These are phyloP conservation scores for Coemansia sp. DNA, from an alignment of 192 early-diverging fungal species.

Conservation along the genomic window DNA sequence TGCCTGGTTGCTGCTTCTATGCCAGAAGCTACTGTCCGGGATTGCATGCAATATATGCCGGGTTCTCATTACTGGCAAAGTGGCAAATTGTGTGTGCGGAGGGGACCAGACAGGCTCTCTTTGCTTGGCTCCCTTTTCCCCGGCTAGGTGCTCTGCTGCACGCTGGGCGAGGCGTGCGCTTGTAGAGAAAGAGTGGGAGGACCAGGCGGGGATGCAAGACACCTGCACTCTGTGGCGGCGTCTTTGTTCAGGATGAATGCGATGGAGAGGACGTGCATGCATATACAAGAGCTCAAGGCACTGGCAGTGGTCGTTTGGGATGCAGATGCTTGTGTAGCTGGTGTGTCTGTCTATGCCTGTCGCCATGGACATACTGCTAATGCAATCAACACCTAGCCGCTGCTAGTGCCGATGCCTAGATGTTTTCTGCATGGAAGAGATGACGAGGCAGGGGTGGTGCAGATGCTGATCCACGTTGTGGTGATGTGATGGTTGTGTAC, in stretches of 20 bases:
- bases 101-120: neutral
- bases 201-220: neutral
- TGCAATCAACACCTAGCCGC: neutral
- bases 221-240: neutral
- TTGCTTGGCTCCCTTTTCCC: neutral
- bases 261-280: neutral
- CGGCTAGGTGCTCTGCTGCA: no score
- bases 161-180: neutral
- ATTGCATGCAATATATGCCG: conserved; percentile 4
- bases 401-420: neutral
- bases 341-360: neutral
- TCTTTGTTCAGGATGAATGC: neutral
- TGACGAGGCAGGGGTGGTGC: neutral
- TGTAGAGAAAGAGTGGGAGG: neutral
- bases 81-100: neutral
- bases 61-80: neutral
- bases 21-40: neutral
- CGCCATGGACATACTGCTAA: neutral
- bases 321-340: neutral
- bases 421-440: neutral
- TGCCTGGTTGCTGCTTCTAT: neutral
- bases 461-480: neutral
- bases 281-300: neutral
- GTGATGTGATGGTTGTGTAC: neutral
- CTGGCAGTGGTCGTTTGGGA: neutral